phyloP scores from a whole-genome alignment of 306 rosid genomes.

The Cucurbita argyrosperma region DNA sequence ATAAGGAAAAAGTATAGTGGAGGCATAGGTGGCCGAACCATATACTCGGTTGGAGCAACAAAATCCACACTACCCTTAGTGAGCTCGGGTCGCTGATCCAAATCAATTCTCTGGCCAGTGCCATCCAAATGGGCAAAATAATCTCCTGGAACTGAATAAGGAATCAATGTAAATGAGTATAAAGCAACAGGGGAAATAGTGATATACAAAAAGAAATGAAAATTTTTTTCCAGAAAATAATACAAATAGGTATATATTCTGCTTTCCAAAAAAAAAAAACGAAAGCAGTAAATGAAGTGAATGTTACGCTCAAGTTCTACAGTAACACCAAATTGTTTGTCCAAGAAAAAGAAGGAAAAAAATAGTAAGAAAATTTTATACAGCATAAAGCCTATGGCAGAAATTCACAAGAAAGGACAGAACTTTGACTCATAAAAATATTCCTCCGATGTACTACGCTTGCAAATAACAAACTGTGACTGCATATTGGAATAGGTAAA shows the following conservation, averaged over 20 bases:
- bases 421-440: neutral
- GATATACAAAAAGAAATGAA: neutral
- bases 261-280: neutral
- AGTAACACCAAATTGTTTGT: neutral
- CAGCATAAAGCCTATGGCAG: neutral
- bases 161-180: conserved; percentile 7
- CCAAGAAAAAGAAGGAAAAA: neutral
- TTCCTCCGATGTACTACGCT: neutral
- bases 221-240: neutral
- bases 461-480: neutral
- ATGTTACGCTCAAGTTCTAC: neutral
- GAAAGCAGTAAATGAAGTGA: neutral
- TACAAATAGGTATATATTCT: neutral
- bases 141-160: conserved; percentile 72
- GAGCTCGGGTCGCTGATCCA: conserved; percentile 88
- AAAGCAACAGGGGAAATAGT: neutral
- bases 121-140: conserved; percentile 89
- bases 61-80: conserved; percentile 82
- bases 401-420: neutral
- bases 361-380: neutral
- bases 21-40: conserved; percentile 99
- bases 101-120: conserved; percentile 77
- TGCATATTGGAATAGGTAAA: neutral
- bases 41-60: conserved; percentile 98
- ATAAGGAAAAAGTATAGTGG: conserved; percentile 94